Evolutionary conservation across 208 protist genomes (phyloP), one percentile per base, ranked within the genome.

Genomic region (Acanthamoeba castellanii): DNA sequence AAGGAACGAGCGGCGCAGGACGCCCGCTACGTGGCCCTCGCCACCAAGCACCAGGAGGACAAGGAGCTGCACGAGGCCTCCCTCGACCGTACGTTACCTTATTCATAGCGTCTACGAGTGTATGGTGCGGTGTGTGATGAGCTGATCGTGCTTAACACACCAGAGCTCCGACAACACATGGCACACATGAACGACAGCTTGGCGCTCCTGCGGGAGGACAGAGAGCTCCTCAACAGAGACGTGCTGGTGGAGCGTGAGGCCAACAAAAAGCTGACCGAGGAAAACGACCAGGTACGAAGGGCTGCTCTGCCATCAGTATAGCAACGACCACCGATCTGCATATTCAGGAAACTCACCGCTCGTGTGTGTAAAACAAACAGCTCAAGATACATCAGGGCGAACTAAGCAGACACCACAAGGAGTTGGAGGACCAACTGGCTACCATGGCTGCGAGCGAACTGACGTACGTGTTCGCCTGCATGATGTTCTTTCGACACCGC

Each of bases 111-210:
- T 74, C 18, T 25, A 25, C n/a, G 68, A 1, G 32, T 76, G 66
- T 0, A 5, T 74, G 66, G 66, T 22, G 22, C 25, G 5, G 32
- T 42, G 68, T 47, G n/a, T 14, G n/a, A n/a, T n/a, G n/a, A n/a
- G 52, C 16, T 20, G 22, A 20, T 61, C 20, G 57, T 61, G 42
- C 42, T 47, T 3, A 47, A 3, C 42, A 47, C 42, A 47, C 0
- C 82, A 90, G 84, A 90, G 57, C 84, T 90, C 30, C 84, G 57
- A 27, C 42, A 90, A 32, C 84, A 45, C 84, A 66, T 90, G 55
- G 57, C 84, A 5, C 42, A 66, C 30, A 32, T 90, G 57, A 90
- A 90, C 84, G 57, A 90, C 57, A 70, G 30, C 27, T 11, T 90
- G 42, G 47, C 34, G 47, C 84, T 90, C 7, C 55, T 90, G 52